Conservation (phyloP, 345 rosid species). For the Pistacia atlantica region DNA sequence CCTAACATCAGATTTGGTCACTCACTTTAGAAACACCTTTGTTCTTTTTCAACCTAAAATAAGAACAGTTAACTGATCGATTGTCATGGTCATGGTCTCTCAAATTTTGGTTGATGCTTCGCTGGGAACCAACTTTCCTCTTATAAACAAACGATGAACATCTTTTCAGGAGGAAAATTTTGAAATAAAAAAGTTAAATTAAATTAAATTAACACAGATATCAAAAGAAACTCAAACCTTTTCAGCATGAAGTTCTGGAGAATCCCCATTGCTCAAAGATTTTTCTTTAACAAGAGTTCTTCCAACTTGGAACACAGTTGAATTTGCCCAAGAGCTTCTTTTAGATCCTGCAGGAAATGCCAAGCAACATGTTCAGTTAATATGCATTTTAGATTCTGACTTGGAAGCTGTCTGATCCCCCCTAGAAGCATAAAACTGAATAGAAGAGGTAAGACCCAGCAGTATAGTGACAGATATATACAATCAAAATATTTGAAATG, state of each 20-base stretch:
- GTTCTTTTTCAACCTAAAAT: background rate
- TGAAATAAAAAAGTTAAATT: background rate
- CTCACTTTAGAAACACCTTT: background rate
- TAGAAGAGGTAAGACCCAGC: background rate
- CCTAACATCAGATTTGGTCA: conserved; percentile 10
- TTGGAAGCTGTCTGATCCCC: background rate
- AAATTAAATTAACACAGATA: background rate
- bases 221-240: conserved; percentile 50
- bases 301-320: conserved; percentile 65
- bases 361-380: background rate
- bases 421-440: conserved; percentile 5
- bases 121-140: background rate
- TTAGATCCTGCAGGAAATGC: conserved; percentile 53
- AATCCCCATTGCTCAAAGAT: conserved; percentile 60
- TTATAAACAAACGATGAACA: background rate
- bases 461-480: background rate
- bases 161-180: background rate
- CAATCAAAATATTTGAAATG: background rate
- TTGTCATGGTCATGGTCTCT: background rate
- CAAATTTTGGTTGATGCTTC: background rate
- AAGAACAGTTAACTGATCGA: background rate
- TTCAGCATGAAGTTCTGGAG: conserved; percentile 58
- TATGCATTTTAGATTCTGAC: background rate
- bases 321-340: conserved; percentile 61
- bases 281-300: conserved; percentile 69